A percentile compares a stretch with the other conserved stretches of the same genome.
phyloP scores from a whole-genome alignment of 2,329 filamentous ascomycete species.

The Aspergillus udagawae region DNA sequence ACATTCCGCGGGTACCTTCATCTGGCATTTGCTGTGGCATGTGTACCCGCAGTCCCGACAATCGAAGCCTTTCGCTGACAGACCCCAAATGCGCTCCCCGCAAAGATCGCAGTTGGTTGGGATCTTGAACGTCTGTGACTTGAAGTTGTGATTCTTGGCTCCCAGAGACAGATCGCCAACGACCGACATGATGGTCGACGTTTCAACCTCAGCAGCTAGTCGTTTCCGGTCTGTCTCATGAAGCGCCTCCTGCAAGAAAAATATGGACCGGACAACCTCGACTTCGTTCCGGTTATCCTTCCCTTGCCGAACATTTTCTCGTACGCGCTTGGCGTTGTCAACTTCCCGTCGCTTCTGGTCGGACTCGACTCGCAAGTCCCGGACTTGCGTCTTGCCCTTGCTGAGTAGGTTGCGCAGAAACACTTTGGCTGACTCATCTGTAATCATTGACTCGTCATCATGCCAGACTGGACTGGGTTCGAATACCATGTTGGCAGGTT shows the following conservation, averaged over 20 bases:
- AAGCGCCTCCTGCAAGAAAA: conserved; percentile 76
- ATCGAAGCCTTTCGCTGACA: conserved; percentile 94
- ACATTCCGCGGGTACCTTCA: conserved; percentile 96
- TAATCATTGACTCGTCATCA: conserved; percentile 81
- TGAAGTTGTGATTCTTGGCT: conserved; percentile 95
- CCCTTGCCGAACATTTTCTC: conserved; percentile 74
- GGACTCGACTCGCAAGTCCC: conserved; percentile 74
- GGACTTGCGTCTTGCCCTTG: conserved; percentile 82
- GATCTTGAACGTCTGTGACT: conserved; percentile 98
- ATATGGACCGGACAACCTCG: conserved; percentile 75
- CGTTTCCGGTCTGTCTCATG: conserved; percentile 81
- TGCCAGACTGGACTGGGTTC: conserved; percentile 97
- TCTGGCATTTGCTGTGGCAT: conserved; percentile 97
- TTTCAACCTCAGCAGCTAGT: conserved; percentile 87
- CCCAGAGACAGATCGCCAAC: conserved; percentile 92
- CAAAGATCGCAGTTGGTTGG: conserved; percentile 98
- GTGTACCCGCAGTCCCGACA: conserved; percentile 96
- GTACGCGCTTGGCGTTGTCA: conserved; percentile 67
- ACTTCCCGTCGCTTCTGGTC: conserved; percentile 85
- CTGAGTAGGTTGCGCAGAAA: conserved; percentile 87
- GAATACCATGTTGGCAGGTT: conserved; percentile 79
- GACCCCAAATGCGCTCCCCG: conserved; percentile 92
- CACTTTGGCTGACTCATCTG: conserved; percentile 81
- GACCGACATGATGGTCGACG: conserved; percentile 81
- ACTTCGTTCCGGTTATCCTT: conserved; percentile 87